Evolutionary conservation across 177 flowering plant species (phyloP).

Genomic region (Tripterygium wilfordii): DNA sequence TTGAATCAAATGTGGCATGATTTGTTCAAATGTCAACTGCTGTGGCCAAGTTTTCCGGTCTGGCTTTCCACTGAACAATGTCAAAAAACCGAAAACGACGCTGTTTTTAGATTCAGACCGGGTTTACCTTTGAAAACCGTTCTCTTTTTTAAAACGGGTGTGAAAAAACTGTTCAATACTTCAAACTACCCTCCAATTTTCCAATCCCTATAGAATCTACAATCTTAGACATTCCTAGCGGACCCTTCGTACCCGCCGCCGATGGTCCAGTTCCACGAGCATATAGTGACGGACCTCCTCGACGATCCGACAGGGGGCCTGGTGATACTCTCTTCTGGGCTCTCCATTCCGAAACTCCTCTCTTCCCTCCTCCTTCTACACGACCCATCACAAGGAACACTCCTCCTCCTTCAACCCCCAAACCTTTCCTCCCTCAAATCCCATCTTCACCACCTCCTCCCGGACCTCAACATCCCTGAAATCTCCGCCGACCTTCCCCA

Average conservation of each 20-base stretch:
- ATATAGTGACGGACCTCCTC: conserved; percentile 75
- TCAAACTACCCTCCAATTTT: too few species aligned
- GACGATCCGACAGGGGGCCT: conserved; percentile 72
- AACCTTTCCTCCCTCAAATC: conserved; percentile 48
- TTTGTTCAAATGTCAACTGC: too few species aligned
- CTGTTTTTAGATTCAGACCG: too few species aligned
- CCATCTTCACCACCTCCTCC: conserved; percentile 26
- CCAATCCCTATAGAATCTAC: too few species aligned
- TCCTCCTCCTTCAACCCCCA: conserved; percentile 74
- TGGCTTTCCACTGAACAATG: too few species aligned
- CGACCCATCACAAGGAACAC: conserved; percentile 60
- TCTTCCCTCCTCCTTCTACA: conserved; percentile 72
- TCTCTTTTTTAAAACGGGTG: too few species aligned
- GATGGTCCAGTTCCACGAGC: conserved; percentile 84
- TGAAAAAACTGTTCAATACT: too few species aligned
- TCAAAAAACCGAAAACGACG: too few species aligned
- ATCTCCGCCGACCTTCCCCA: conserved; percentile 75
- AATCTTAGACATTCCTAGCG: too few species aligned
- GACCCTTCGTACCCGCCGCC: not conserved
- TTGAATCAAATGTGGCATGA: too few species aligned
- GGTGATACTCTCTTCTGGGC: conserved; percentile 80
- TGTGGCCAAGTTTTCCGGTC: too few species aligned
- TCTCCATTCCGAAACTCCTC: conserved; percentile 63
- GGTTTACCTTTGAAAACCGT: too few species aligned
- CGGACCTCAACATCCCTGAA: conserved; percentile 32